Conservation (phyloP, 2,329 filamentous ascomycete genomes). For the Paradendryphiella salina region DNA sequence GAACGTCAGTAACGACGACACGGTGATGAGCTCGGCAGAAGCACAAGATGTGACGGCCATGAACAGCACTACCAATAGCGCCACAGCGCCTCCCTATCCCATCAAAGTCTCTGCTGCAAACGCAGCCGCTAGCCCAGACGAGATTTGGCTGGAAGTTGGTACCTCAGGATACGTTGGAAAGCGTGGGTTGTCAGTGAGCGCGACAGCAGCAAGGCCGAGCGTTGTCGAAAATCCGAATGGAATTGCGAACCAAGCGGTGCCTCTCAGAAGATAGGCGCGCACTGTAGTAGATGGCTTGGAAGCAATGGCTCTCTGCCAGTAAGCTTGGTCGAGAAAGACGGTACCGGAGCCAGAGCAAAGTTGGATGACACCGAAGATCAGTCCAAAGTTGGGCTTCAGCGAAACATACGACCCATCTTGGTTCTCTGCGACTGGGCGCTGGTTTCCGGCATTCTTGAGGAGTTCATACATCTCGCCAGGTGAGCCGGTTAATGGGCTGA, state of each 20-base stretch:
- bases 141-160: constrained; percentile 32
- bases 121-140: constrained; percentile 35
- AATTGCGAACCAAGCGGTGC: constrained; percentile 55
- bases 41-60: constrained; percentile 44
- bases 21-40: constrained; percentile 50
- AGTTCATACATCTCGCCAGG: constrained; percentile 49
- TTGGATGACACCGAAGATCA: constrained; percentile 53
- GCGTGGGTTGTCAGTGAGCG: constrained; percentile 48
- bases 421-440: constrained; percentile 47
- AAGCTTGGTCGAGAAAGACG: constrained; percentile 52
- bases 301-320: constrained; percentile 52
- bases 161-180: constrained; percentile 51
- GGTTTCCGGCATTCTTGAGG: constrained; percentile 42
- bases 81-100: constrained; percentile 37
- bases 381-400: constrained; percentile 48
- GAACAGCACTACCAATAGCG: constrained; percentile 38
- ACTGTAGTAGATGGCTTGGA: constrained; percentile 37
- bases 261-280: constrained; percentile 46
- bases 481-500: constrained; percentile 47
- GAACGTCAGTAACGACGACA: constrained; percentile 48
- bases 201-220: constrained; percentile 52
- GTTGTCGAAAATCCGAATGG: constrained; percentile 54
- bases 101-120: constrained; percentile 37
- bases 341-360: constrained; percentile 45
- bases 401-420: constrained; percentile 49